Base-by-base conservation (phyloP, 148 eudicot species). In the Persicaria tinctoria region DNA sequence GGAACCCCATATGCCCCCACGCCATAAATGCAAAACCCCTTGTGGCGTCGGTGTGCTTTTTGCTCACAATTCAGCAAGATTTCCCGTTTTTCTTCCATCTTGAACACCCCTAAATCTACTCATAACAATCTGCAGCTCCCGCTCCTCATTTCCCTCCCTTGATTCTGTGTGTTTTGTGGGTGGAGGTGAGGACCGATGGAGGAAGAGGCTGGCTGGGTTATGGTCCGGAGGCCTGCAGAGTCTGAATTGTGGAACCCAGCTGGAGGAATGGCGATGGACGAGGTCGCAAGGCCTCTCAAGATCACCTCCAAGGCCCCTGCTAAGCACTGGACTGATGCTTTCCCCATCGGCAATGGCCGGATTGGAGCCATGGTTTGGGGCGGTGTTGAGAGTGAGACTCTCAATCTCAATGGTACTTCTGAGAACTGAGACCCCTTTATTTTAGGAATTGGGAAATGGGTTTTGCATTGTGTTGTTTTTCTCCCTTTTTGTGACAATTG, bases 331-430 rank as follows among this genome's bases (percentile, higher is more conserved):
- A 92, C 97, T 74, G 95, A 92, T 78, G 97, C 91, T 70, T 78
- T 90, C 69, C 97, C 97, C n/a, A 84, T 90, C 70, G 95, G 97
- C 3, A 88, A 88, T 86, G 97, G 97, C 20, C 82, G 90, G 14
- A 82, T 92, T 66, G 97, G 97, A 74, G 95, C 91, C 51, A 92
- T 90, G 95, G 74, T 92, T 73, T 86, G 90, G 87, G 97, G 97
- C 44, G 89, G 84, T 4, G 86, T 92, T 51, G 72, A 62, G 3
- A 74, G 78, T 8, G 97, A 92, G 80, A 80, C 83, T 64, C 75
- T 92, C 66, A 84, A 90, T 86, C 95, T 90, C 75, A 92, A 92
- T 77, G 95, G 97, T 92, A 66, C 5, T 12, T 41, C 47, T 63
- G 68, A 18, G 83, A 73, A 38, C 5, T 4, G 12, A 49, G 0